phyloP scores from a whole-genome alignment of 2,329 filamentous ascomycete species.

The Ceratocystis cubensis region DNA sequence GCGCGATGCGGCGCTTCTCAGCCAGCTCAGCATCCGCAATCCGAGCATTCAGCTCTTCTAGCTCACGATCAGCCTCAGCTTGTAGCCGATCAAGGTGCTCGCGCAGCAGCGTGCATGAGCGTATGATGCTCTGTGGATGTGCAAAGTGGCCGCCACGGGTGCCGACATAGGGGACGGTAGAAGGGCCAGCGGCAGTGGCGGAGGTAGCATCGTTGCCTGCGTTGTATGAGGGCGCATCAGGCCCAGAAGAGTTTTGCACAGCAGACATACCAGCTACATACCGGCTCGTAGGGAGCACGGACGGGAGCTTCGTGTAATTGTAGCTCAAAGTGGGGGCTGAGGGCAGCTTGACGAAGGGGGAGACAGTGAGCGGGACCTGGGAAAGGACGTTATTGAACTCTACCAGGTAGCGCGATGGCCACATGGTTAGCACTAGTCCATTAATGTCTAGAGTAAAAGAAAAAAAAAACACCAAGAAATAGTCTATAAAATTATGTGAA shows the following conservation, averaged over 20 bases:
- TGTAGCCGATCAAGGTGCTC: slow-evolving; percentile 60
- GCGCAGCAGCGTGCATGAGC: slow-evolving; percentile 66
- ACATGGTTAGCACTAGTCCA: neutral
- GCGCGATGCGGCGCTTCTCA: slow-evolving; percentile 67
- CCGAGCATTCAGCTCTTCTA: slow-evolving; percentile 57
- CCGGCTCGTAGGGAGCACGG: slow-evolving; percentile 51
- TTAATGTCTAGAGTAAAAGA: neutral
- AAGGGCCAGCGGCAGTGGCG: slow-evolving; percentile 24
- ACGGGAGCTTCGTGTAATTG: slow-evolving; percentile 83
- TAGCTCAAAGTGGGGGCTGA: slow-evolving; percentile 85
- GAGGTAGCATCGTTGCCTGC: slow-evolving; percentile 21
- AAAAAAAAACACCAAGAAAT: neutral
- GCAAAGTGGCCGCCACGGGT: slow-evolving; percentile 69
- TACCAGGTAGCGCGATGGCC: slow-evolving; percentile 27
- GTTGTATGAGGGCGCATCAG: slow-evolving; percentile 28
- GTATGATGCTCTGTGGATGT: slow-evolving; percentile 73
- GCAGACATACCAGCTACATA: slow-evolving; percentile 36
- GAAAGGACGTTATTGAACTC: slow-evolving; percentile 76
- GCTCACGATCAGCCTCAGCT: slow-evolving; percentile 52
- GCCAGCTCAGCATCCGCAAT: slow-evolving; percentile 55
- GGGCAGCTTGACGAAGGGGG: slow-evolving; percentile 83
- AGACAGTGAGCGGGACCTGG: slow-evolving; percentile 86
- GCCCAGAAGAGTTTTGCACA: neutral
- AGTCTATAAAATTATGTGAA: neutral
- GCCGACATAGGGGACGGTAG: slow-evolving; percentile 50